Evolutionary conservation across 106 monocot genomes (phyloP), one percentile per base, ranked within the genome.

Genomic region (Apostasia ramifera): DNA sequence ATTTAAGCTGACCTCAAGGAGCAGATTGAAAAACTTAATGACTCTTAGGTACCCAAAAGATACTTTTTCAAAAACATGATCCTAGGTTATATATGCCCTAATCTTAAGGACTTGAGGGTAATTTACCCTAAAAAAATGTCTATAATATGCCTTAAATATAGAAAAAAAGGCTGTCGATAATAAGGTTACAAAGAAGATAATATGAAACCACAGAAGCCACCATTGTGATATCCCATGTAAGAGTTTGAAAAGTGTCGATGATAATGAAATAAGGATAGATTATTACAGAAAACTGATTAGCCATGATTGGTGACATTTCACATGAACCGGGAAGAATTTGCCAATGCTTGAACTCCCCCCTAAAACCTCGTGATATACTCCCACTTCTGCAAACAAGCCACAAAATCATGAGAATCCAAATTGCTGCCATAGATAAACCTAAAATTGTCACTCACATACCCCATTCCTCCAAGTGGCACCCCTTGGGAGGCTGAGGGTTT

Each of bases 391-490:
- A 74, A 44, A 77, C 44, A 45, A 41, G 37, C 8, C 14, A 74
- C 67, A 40, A 10, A 47, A 37, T 6, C 13, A 59, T 53, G 53
- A 60, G 51, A 58, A 10, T 46, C 43, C 43, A 59, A 40, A 57
- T 46, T 61, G 63, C 38, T 15, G 1, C 8, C 66, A 47, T 50
- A 38, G 10, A 14, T 13, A 70, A 1, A 69, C 6, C 51, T 53
- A 40, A 37, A 42, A 2, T 48, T 46, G 8, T 8, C 8, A 48
- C 4, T 66, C 2, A 44, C 76, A 58, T 80, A 99, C 98, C 98
- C 98, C 98, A 99, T 99, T 37, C 98, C 98, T 82, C 98, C 98
- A 42, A 99, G 85, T 42, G 98, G 98, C n/a, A 99, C 98, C 6
- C 98, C 98, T 71, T 83, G 98, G 10, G 98, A 99, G 69, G 98